Percentiles rank a stretch among this genome's conserved stretches.
Evolutionary conservation across 345 rosid species (phyloP).

Genomic region (Triadica sebifera): DNA sequence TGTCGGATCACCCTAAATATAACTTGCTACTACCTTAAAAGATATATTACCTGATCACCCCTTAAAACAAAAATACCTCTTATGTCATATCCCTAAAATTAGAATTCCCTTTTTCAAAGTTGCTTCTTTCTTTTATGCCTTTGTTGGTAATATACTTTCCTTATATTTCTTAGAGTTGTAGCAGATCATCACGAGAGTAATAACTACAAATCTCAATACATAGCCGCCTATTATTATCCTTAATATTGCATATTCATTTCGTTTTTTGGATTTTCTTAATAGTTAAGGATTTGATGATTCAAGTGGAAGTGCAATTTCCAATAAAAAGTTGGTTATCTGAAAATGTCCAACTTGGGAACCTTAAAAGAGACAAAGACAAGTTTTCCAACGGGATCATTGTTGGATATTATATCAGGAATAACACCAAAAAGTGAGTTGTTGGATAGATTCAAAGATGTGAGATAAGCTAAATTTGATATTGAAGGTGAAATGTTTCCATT

Average conservation of each 20-base stretch:
- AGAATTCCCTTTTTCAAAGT: slow-evolving; percentile 17
- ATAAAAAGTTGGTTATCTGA: slow-evolving; percentile 28
- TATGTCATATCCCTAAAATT: too few relatives aligned
- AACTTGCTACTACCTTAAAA: too few relatives aligned
- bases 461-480: slow-evolving; percentile 29
- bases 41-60: too few relatives aligned
- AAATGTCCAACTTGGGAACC: slow-evolving; percentile 26
- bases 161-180: slow-evolving; percentile 16
- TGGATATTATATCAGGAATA: slow-evolving; percentile 33
- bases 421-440: slow-evolving; percentile 40
- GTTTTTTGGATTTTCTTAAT: slow-evolving; percentile 14
- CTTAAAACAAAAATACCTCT: too few relatives aligned
- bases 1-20: too few relatives aligned
- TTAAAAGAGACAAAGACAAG: slow-evolving; percentile 21
- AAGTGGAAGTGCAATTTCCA: slow-evolving; percentile 18
- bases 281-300: slow-evolving; percentile 26
- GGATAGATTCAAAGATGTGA: slow-evolving; percentile 29
- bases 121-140: slow-evolving; percentile 16
- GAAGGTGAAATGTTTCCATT: slow-evolving; percentile 35
- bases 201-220: slow-evolving; percentile 12
- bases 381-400: slow-evolving; percentile 24
- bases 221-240: slow-evolving; percentile 30
- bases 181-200: slow-evolving; percentile 23
- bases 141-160: slow-evolving; percentile 11
- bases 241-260: slow-evolving; percentile 23